Base-by-base conservation (phyloP, 2,329 filamentous ascomycete species). In the Penicillium expansum region DNA sequence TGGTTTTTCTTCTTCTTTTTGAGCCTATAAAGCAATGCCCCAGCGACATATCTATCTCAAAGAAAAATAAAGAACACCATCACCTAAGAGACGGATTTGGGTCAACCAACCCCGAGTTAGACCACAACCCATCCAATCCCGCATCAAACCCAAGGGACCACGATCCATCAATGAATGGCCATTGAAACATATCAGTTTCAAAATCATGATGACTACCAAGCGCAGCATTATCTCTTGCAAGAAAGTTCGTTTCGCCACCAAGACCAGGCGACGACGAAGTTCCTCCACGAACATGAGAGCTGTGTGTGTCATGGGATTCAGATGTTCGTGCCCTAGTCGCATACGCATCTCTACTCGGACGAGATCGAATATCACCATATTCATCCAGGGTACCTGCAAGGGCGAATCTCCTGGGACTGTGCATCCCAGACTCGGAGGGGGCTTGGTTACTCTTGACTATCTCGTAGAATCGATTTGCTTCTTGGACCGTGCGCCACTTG, bases 91-190 rank as follows among this genome's bases (percentile, higher is more conserved):
- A 13, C 5, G 55, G 39, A 41, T 60, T 60, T 5, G 52, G 48
- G 37, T 63, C 61, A 48, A 63, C 62, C 8, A 63, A 37, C 5
- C 61, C 61, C 10, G 56, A 66, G 38, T 67, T 57, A 41, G 58
- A 68, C 69, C 69, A 73, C n/a, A 65, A 57, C n/a, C 65, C 61
- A 45, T 73, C 68, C 38, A 69, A 62, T 2, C 69, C 69, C 8
- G 66, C 62, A 48, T 72, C 71, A 55, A 74, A 72, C 3, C 71
- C 71, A 18, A 64, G 59, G 8, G 71, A 70, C 71, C 71, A 74
- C 4, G 69, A 69, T 20, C 67, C 71, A 48, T 74, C 71, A 29
- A 74, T 69, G 35, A 74, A 74, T 0, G 71, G 71, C 71, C 71
- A 74, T 54, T 74, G 71, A 47, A 73, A 64, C 67, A 74, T 72